phyloP scores from a whole-genome alignment of 1,139 yeast species.

The Maudiozyma humilis region DNA sequence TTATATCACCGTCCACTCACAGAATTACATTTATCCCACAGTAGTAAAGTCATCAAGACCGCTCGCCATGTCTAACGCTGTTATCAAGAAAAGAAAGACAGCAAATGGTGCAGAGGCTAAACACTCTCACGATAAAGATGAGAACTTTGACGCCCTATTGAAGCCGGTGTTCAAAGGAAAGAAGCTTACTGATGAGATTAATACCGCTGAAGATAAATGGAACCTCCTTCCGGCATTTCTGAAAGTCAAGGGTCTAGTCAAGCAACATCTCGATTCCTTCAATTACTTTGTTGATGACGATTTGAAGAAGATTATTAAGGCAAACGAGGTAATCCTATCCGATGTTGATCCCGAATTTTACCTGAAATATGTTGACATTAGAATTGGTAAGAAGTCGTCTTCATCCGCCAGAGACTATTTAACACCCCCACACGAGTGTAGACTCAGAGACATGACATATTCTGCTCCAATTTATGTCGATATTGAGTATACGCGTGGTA shows the following conservation, averaged over 20 bases:
- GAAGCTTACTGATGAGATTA: conserved; percentile 74
- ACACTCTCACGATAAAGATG: conserved; percentile 30
- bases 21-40: too few species aligned
- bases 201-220: conserved; percentile 94
- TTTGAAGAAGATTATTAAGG: conserved; percentile 80
- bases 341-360: conserved; percentile 98
- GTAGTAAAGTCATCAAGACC: neutral
- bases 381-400: conserved; percentile 69
- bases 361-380: conserved; percentile 79
- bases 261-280: conserved; percentile 94
- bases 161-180: conserved; percentile 83
- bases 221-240: conserved; percentile 88
- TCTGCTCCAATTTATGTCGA: conserved; percentile 96
- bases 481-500: conserved; percentile 91
- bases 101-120: conserved; percentile 5
- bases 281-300: conserved; percentile 92
- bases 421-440: conserved; percentile 91
- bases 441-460: conserved; percentile 88
- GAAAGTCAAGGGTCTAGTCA: conserved; percentile 90
- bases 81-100: conserved; percentile 9
- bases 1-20: too few species aligned
- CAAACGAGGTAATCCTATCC: conserved; percentile 79
- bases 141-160: conserved; percentile 65
- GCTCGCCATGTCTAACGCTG: conserved; percentile 2
- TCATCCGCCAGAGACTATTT: conserved; percentile 39